Evolutionary conservation across 2,329 filamentous ascomycete genomes (phyloP).

Genomic region (Fusarium sp.): DNA sequence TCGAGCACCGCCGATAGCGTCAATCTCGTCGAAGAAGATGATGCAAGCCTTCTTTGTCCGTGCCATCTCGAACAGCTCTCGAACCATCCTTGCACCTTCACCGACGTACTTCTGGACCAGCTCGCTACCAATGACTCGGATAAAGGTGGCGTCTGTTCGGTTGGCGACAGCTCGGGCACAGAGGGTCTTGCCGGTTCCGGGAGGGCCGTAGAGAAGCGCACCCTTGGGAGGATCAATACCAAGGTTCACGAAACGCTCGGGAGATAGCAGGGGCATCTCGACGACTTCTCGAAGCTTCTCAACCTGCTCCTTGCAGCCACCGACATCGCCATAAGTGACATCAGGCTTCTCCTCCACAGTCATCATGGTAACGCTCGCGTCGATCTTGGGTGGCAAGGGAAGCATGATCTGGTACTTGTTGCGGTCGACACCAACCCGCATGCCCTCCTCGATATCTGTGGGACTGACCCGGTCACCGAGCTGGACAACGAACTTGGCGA

Average conservation of each 20-base stretch:
- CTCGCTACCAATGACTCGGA: constrained; percentile 97
- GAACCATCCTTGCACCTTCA: constrained; percentile 97
- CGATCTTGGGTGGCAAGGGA: constrained; percentile 96
- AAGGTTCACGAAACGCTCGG: constrained; percentile 97
- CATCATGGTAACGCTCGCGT: constrained; percentile 99
- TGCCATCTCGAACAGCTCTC: constrained; percentile 99
- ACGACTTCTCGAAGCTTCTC: constrained; percentile 99
- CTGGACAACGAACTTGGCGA: constrained; percentile 99
- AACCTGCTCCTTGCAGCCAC: constrained; percentile 99
- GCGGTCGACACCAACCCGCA: constrained; percentile 97
- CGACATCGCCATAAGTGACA: constrained; percentile 98
- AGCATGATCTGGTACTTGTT: constrained; percentile 99
- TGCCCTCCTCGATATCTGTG: constrained; percentile 99
- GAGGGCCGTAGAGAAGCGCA: constrained; percentile 94
- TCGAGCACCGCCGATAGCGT: constrained; percentile 93
- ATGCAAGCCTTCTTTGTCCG: constrained; percentile 99
- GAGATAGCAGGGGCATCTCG: constrained; percentile 96
- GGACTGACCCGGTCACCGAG: constrained; percentile 96
- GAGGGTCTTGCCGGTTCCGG: constrained; percentile 98
- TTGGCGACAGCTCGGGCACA: constrained; percentile 98
- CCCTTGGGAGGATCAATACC: constrained; percentile 99
- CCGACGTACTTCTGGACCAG: constrained; percentile 99
- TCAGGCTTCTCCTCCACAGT: constrained; percentile 99
- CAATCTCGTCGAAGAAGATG: constrained; percentile 97
- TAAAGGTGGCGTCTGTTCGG: constrained; percentile 97